Conservation (phyloP, 305 asterid genomes). For the Rubia peregrina region DNA sequence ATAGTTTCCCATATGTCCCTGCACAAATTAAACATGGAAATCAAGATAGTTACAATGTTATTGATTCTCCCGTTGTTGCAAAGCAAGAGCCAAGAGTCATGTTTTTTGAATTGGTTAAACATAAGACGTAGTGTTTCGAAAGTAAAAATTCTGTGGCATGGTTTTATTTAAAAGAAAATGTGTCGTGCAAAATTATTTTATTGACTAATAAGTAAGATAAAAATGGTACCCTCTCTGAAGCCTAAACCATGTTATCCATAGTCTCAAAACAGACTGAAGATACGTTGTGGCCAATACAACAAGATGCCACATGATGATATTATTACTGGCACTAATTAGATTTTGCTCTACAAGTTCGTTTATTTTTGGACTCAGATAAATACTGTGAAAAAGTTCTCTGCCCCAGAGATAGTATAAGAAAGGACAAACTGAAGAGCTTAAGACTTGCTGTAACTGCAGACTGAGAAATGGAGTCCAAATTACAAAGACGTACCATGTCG, state of each 20-base stretch:
- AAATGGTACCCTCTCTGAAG: too few species aligned
- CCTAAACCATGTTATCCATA: too few species aligned
- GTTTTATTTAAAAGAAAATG: too few species aligned
- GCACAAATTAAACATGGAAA: neutral
- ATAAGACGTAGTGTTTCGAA: neutral
- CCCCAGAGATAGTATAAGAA: neutral
- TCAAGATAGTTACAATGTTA: neutral
- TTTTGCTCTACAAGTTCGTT: too few species aligned
- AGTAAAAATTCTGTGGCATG: too few species aligned
- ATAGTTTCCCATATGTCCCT: neutral
- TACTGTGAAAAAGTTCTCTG: neutral
- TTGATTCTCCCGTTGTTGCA: neutral
- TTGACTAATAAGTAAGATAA: too few species aligned
- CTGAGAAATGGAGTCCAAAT: neutral
- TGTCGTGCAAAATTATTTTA: neutral
- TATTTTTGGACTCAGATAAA: neutral
- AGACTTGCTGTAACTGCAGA: neutral
- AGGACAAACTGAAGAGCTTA: neutral
- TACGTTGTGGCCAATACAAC: neutral
- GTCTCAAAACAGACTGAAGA: neutral
- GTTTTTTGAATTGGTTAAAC: neutral
- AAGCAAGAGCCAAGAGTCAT: neutral
- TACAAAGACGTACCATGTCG: neutral
- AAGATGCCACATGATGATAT: neutral
- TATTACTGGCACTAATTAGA: neutral